Evolutionary conservation across 2,329 filamentous ascomycete genomes (phyloP).

Genomic region (Lecanosticta acicola): DNA sequence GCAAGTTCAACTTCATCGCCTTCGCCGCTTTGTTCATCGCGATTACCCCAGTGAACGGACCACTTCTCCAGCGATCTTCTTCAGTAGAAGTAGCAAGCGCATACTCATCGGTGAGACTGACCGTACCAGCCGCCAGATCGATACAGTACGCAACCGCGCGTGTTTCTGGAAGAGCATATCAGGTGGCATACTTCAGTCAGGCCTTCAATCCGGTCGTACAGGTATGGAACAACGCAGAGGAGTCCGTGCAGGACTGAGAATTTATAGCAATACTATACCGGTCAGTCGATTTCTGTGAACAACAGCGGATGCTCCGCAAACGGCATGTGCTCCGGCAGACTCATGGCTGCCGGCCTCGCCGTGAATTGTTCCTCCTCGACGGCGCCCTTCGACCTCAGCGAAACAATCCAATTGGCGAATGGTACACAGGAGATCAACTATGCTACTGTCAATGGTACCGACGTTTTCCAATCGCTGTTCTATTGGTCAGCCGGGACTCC

Average conservation of each 20-base stretch:
- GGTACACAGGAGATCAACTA: too few relatives aligned
- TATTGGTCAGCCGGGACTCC: slow-evolving; percentile 9
- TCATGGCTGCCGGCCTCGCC: slow-evolving; percentile 12
- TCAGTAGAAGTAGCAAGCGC: slow-evolving; percentile 9
- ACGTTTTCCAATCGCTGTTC: slow-evolving; percentile 9
- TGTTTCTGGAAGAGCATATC: slow-evolving; percentile 13
- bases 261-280: slow-evolving; percentile 12
- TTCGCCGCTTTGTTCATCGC: slow-evolving; percentile 15
- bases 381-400: slow-evolving; percentile 9
- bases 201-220: slow-evolving; percentile 10
- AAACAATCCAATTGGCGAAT: too few relatives aligned
- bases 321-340: slow-evolving; percentile 8
- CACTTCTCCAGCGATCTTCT: slow-evolving; percentile 14
- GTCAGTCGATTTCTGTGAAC: slow-evolving; percentile 3
- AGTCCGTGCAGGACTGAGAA: too few relatives aligned
- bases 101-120: slow-evolving; percentile 5
- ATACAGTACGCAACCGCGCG: slow-evolving; percentile 10
- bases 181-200: slow-evolving; percentile 8
- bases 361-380: slow-evolving; percentile 12
- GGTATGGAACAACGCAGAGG: not conserved
- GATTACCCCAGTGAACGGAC: slow-evolving; percentile 15
- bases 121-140: slow-evolving; percentile 6
- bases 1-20: slow-evolving; percentile 15
- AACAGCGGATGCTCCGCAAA: slow-evolving; percentile 11
- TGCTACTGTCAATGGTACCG: too few relatives aligned